Evolutionary conservation across 352 stramenopile species (phyloP).

Genomic region (Achlya hypogyna): DNA sequence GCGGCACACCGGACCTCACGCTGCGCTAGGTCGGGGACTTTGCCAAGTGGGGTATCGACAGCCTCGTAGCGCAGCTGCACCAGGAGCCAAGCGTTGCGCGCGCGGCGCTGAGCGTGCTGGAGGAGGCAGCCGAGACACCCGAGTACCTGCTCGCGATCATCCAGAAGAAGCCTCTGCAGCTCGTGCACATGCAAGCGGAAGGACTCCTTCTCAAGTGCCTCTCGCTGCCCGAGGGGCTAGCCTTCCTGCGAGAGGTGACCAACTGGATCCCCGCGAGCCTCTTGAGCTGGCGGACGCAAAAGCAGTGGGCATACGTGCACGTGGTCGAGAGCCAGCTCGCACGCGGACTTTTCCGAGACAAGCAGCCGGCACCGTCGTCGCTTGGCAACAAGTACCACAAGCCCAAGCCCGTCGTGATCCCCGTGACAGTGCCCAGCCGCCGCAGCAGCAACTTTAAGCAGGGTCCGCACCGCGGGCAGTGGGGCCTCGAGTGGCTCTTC

Average conservation of each 20-base stretch:
- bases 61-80: constrained; percentile 72
- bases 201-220: constrained; percentile 77
- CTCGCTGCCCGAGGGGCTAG: constrained; percentile 62
- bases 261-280: constrained; percentile 80
- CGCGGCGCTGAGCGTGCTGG: constrained; percentile 75
- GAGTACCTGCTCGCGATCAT: constrained; percentile 81
- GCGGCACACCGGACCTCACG: background rate
- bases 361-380: constrained; percentile 15
- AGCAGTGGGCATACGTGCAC: constrained; percentile 81
- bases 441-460: constrained; percentile 55
- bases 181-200: constrained; percentile 75
- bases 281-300: constrained; percentile 63
- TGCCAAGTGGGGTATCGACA: constrained; percentile 82
- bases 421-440: constrained; percentile 77
- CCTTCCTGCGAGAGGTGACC: constrained; percentile 67
- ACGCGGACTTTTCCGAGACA: constrained; percentile 71
- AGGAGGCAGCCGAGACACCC: constrained; percentile 77
- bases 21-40: constrained; percentile 40
- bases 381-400: constrained; percentile 24
- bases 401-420: constrained; percentile 45
- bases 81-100: constrained; percentile 81
- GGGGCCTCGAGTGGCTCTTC: constrained; percentile 83
- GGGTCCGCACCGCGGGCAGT: constrained; percentile 55
- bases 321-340: constrained; percentile 73
- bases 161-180: constrained; percentile 56